A percentile compares a stretch with the other conserved stretches of the same genome.
Evolutionary conservation across 2,329 filamentous ascomycete species (phyloP).

Genomic region (Penicillium italicum): DNA sequence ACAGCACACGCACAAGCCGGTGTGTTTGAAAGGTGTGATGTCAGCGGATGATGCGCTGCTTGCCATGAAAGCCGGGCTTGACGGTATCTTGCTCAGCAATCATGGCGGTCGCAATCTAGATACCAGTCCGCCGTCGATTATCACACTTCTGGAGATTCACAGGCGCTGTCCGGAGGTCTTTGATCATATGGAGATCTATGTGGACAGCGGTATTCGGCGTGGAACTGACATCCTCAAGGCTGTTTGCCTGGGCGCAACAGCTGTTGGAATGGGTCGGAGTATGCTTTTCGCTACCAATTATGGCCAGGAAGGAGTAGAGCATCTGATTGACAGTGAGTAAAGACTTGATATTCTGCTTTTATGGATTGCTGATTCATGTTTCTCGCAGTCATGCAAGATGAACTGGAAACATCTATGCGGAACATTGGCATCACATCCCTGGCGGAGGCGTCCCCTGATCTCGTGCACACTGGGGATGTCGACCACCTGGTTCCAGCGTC

Average conservation of each 20-base stretch:
- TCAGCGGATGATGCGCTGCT: conserved; percentile 53
- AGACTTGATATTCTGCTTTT: not conserved
- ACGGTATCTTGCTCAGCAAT: conserved; percentile 57
- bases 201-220: conserved; percentile 53
- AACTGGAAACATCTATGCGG: conserved; percentile 49
- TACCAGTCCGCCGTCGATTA: conserved; percentile 48
- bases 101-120: conserved; percentile 58
- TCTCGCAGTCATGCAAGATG: conserved; percentile 43
- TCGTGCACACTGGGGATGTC: conserved; percentile 49
- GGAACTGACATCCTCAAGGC: conserved; percentile 56
- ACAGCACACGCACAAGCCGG: conserved; percentile 46
- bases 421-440: conserved; percentile 47
- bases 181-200: conserved; percentile 50
- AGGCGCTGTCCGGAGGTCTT: conserved; percentile 50
- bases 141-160: conserved; percentile 53
- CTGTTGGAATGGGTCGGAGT: conserved; percentile 53
- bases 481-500: conserved; percentile 48
- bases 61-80: conserved; percentile 49
- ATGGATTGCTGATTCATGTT: conserved; percentile 1
- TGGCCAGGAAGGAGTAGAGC: conserved; percentile 54
- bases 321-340: conserved; percentile 54
- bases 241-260: conserved; percentile 52
- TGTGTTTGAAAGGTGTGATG: conserved; percentile 59
- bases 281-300: conserved; percentile 54
- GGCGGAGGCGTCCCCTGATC: conserved; percentile 42